These are phyloP conservation scores for Plenodomus lindquistii DNA, from an alignment of 2,329 filamentous ascomycete species.

Conservation along the genomic window DNA sequence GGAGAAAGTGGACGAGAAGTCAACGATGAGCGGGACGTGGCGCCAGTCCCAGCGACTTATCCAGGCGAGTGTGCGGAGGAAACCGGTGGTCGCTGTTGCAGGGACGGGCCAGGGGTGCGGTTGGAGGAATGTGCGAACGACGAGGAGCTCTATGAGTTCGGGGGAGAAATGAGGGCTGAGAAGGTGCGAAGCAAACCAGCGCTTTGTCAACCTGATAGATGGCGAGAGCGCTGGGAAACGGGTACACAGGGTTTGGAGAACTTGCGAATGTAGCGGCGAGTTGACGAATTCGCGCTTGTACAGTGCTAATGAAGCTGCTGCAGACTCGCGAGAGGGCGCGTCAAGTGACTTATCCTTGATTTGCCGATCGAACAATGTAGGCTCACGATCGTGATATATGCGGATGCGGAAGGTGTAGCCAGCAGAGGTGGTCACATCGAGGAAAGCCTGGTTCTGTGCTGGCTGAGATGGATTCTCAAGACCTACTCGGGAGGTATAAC, in stretches of 20 bases:
- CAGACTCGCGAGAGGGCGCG: slow-evolving; percentile 67
- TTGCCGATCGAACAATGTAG: slow-evolving; percentile 76
- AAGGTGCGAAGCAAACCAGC: slow-evolving; percentile 86
- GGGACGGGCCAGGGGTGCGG: slow-evolving; percentile 81
- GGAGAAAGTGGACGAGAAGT: slow-evolving; percentile 58
- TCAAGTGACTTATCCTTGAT: slow-evolving; percentile 73
- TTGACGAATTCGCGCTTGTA: slow-evolving; percentile 75
- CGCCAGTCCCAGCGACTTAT: slow-evolving; percentile 93
- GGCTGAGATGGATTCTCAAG: slow-evolving; percentile 74
- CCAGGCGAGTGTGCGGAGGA: slow-evolving; percentile 78
- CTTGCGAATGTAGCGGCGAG: slow-evolving; percentile 78
- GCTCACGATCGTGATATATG: slow-evolving; percentile 87
- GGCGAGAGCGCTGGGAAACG: slow-evolving; percentile 78
- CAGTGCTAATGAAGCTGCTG: slow-evolving; percentile 68
- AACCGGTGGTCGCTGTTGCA: slow-evolving; percentile 75
- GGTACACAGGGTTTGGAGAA: slow-evolving; percentile 77
- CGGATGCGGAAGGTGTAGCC: slow-evolving; percentile 80
- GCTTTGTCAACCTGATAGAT: slow-evolving; percentile 82
- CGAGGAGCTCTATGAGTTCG: slow-evolving; percentile 84
- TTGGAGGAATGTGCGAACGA: slow-evolving; percentile 75
- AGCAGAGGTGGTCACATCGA: slow-evolving; percentile 76
- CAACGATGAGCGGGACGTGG: slow-evolving; percentile 77
- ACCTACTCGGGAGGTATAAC: slow-evolving; percentile 71
- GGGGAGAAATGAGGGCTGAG: slow-evolving; percentile 74
- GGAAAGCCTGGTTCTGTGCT: slow-evolving; percentile 75